phyloP scores from a whole-genome alignment of 1,284 basidiomycete species.

The Ganoderma leucocontextum region DNA sequence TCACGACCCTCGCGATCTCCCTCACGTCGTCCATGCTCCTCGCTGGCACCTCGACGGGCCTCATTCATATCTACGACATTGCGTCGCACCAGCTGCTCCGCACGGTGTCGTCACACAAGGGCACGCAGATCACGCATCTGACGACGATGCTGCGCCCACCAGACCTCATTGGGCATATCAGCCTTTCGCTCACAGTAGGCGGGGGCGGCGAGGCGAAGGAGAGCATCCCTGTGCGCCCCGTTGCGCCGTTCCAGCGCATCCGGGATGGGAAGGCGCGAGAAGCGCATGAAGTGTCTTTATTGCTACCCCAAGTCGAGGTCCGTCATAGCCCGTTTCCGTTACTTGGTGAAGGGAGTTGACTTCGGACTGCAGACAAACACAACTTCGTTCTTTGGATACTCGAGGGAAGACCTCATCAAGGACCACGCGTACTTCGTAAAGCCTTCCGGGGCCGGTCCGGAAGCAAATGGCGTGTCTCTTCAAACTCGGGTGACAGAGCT shows the following conservation, averaged over 20 bases:
- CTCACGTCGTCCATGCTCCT: constrained; percentile 77
- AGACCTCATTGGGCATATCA: constrained; percentile 83
- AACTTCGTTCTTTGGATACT: constrained; percentile 47
- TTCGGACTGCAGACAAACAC: constrained; percentile 27
- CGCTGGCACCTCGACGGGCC: constrained; percentile 75
- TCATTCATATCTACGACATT: constrained; percentile 87
- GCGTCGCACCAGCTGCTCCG: constrained; percentile 91
- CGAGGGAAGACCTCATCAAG: constrained; percentile 59
- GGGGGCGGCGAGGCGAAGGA: constrained; percentile 59
- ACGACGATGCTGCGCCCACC: constrained; percentile 82
- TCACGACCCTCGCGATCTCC: constrained; percentile 81
- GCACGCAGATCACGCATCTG: constrained; percentile 77
- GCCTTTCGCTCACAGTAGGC: constrained; percentile 56
- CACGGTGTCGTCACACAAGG: constrained; percentile 78
- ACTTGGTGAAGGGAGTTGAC: constrained; percentile 36
- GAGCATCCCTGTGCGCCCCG: constrained; percentile 67
- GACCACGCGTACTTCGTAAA: constrained; percentile 71
- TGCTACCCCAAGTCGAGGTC: constrained; percentile 60
- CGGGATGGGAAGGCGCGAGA: constrained; percentile 71
- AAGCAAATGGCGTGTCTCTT: constrained; percentile 48
- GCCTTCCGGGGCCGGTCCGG: constrained; percentile 43
- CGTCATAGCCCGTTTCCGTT: constrained; percentile 30
- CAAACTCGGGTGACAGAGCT: constrained; percentile 71
- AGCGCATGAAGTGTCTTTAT: constrained; percentile 69
- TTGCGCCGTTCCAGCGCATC: constrained; percentile 76